phyloP scores from a whole-genome alignment of 1,139 yeast genomes.

The Debaryomyces subglobosus region DNA sequence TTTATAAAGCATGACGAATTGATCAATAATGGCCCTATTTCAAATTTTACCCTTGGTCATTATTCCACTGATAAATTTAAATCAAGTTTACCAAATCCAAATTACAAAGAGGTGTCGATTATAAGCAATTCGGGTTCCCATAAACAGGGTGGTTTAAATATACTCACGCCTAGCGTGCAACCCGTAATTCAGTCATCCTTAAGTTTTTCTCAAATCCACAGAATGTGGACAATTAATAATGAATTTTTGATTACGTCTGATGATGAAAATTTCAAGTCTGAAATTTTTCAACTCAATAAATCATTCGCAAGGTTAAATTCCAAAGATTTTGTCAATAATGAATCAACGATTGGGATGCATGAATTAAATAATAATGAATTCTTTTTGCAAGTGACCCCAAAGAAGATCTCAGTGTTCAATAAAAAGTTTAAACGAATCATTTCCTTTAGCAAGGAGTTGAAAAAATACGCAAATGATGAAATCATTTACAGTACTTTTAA shows the following conservation, averaged over 20 bases:
- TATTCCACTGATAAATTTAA: constrained; percentile 57
- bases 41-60: constrained; percentile 68
- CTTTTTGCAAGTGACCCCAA: constrained; percentile 75
- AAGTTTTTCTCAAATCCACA: constrained; percentile 73
- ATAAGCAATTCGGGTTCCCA: constrained; percentile 74
- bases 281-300: constrained; percentile 70
- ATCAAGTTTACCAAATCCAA: constrained; percentile 71
- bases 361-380: constrained; percentile 60
- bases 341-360: constrained; percentile 68
- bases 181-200: constrained; percentile 70
- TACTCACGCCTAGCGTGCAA: constrained; percentile 64
- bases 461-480: constrained; percentile 38
- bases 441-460: constrained; percentile 38
- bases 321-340: constrained; percentile 65
- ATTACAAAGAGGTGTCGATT: constrained; percentile 63
- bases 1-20: constrained; percentile 57
- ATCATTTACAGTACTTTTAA: constrained; percentile 55
- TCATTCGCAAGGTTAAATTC: constrained; percentile 67
- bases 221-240: constrained; percentile 69
- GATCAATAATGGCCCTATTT: constrained; percentile 73
- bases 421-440: constrained; percentile 54
- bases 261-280: constrained; percentile 62
- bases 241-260: constrained; percentile 75
- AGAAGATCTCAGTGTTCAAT: constrained; percentile 66
- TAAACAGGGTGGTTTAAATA: constrained; percentile 55